Percentiles rank a stretch among this genome's conserved stretches.
These are phyloP conservation scores for Capsicum pubescens DNA, from an alignment of 257 asterid genomes.

Conservation along the genomic window DNA sequence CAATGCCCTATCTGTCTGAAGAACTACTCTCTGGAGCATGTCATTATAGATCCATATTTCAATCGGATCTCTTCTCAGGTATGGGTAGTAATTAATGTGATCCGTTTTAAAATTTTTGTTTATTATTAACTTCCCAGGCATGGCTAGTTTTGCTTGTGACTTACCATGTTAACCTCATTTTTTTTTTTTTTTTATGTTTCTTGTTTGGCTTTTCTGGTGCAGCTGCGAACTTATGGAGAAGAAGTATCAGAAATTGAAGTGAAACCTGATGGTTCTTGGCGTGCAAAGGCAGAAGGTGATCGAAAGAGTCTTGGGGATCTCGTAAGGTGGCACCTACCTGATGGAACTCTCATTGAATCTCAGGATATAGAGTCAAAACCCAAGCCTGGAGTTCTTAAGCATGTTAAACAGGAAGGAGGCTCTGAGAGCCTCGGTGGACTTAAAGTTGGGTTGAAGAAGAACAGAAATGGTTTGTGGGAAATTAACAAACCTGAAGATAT, in stretches of 20 bases:
- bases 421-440: conserved; percentile 74
- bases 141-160: not conserved
- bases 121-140: conserved; percentile 21
- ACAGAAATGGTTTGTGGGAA: conserved; percentile 81
- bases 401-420: conserved; percentile 69
- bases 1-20: conserved; percentile 96
- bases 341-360: conserved; percentile 64
- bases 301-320: conserved; percentile 75
- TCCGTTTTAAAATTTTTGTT: not conserved
- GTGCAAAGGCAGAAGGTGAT: conserved; percentile 85
- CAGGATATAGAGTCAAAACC: conserved; percentile 66
- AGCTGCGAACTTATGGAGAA: conserved; percentile 78
- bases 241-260: conserved; percentile 87
- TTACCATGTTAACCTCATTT: not conserved
- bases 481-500: conserved; percentile 61
- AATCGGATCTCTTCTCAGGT: conserved; percentile 84
- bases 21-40: conserved; percentile 85
- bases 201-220: conserved; percentile 21
- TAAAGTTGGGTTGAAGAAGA: conserved; percentile 68
- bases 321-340: conserved; percentile 88
- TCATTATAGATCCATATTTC: conserved; percentile 89
- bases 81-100: conserved; percentile 29
- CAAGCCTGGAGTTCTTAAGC: conserved; percentile 55
- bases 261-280: conserved; percentile 98
- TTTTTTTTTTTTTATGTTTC: conserved; percentile 26